These are phyloP conservation scores for Orbilia javanica DNA, from an alignment of 2,329 filamentous ascomycete species.

Conservation along the genomic window DNA sequence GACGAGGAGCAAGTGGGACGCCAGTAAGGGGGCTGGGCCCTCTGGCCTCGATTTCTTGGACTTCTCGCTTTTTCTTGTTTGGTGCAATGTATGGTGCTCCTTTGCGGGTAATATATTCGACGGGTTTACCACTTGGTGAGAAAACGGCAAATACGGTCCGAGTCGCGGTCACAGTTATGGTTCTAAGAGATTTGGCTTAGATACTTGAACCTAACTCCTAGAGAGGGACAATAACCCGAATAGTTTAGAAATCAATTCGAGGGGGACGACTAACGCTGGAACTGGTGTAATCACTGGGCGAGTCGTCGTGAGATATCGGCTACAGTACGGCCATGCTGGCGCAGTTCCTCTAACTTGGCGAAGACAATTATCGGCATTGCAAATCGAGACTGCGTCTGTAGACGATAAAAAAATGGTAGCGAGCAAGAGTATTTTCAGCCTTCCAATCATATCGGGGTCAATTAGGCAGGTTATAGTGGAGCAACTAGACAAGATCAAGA, in stretches of 20 bases:
- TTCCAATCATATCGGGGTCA: constrained; percentile 25
- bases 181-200: constrained; percentile 3
- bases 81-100: constrained; percentile 54
- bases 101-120: constrained; percentile 53
- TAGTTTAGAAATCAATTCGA: no score
- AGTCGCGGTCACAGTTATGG: constrained; percentile 43
- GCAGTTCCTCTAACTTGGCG: constrained; percentile 32
- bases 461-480: neutral
- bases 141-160: constrained; percentile 52
- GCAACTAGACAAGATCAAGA: neutral
- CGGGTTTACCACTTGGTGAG: constrained; percentile 11
- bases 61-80: constrained; percentile 40
- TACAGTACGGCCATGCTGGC: constrained; percentile 38
- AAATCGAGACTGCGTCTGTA: constrained; percentile 27
- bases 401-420: neutral
- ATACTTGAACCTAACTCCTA: no score
- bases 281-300: constrained; percentile 34
- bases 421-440: constrained; percentile 2
- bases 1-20: constrained; percentile 29
- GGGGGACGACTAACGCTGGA: constrained; percentile 23
- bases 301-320: constrained; percentile 37
- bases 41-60: constrained; percentile 23
- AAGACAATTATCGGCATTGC: constrained; percentile 55
- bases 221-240: no score
- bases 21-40: constrained; percentile 21